These are phyloP conservation scores for Neonothopanus nambi DNA, from an alignment of 1,284 basidiomycete species.

Conservation along the genomic window DNA sequence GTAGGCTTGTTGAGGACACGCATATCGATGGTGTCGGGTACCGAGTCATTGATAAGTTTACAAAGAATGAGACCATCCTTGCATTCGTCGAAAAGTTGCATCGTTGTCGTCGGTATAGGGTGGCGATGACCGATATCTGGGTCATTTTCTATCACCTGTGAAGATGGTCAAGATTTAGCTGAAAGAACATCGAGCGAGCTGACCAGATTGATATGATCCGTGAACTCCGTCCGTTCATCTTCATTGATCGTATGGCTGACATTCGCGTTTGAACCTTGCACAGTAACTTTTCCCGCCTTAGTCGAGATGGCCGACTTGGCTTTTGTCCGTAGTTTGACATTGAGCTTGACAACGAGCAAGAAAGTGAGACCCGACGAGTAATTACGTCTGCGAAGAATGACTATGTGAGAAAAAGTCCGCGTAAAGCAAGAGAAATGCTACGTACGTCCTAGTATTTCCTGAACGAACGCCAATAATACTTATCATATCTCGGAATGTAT, in stretches of 20 bases:
- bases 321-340: conserved; percentile 76
- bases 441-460: conserved; percentile 94
- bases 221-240: conserved; percentile 95
- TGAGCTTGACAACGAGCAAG: conserved; percentile 52
- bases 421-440: conserved; percentile 42
- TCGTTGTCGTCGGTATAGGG: conserved; percentile 96
- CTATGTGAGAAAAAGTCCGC: background rate
- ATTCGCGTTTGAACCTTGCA: conserved; percentile 94
- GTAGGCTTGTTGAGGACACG: conserved; percentile 94
- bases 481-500: conserved; percentile 89
- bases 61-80: conserved; percentile 94
- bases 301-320: conserved; percentile 60
- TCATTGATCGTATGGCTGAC: conserved; percentile 98
- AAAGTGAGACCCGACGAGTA: conserved; percentile 18
- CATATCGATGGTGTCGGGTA: conserved; percentile 97
- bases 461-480: conserved; percentile 67
- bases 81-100: conserved; percentile 99
- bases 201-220: conserved; percentile 95
- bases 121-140: conserved; percentile 80
- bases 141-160: conserved; percentile 88
- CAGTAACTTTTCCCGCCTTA: conserved; percentile 89
- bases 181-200: conserved; percentile 12
- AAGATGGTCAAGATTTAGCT: conserved; percentile 11
- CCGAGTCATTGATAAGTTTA: conserved; percentile 99
- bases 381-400: conserved; percentile 30